Evolutionary conservation across 495 filamentous ascomycete genomes (phyloP).

Genomic region (Halenospora varia): DNA sequence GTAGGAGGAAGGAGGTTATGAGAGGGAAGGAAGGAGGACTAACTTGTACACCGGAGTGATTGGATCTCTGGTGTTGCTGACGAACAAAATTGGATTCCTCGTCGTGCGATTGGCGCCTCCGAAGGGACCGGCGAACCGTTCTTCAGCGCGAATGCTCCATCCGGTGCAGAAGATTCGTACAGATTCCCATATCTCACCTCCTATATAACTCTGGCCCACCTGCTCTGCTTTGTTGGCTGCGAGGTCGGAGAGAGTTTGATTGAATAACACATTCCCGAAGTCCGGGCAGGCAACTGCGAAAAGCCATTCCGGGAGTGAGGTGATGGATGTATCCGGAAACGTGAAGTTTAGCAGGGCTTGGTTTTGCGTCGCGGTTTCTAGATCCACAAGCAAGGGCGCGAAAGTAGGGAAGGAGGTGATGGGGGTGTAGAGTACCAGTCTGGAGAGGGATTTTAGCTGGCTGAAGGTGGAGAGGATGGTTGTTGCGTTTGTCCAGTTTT

Average conservation of each 20-base stretch:
- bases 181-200: neutral
- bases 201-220: neutral
- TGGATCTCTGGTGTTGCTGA: constrained; percentile 16
- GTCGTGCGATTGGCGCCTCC: constrained; percentile 14
- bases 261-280: neutral
- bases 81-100: constrained; percentile 16
- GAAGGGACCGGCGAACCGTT: neutral
- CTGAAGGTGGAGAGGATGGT: neutral
- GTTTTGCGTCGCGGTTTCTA: neutral
- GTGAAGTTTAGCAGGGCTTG: neutral
- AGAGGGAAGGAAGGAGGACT: neutral
- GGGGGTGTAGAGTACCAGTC: too few relatives aligned
- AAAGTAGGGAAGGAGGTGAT: neutral
- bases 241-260: neutral
- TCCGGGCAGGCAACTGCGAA: neutral
- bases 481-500: neutral
- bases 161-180: neutral
- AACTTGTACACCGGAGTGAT: neutral
- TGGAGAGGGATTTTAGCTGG: neutral
- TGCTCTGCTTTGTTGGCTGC: too few relatives aligned
- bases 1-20: too few relatives aligned
- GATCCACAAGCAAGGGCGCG: neutral
- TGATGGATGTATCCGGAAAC: neutral
- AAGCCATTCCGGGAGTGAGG: too few relatives aligned
- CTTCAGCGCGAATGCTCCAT: neutral